Evolutionary conservation across 495 filamentous ascomycete species (phyloP).

Genomic region (Trichoderma erinaceum): DNA sequence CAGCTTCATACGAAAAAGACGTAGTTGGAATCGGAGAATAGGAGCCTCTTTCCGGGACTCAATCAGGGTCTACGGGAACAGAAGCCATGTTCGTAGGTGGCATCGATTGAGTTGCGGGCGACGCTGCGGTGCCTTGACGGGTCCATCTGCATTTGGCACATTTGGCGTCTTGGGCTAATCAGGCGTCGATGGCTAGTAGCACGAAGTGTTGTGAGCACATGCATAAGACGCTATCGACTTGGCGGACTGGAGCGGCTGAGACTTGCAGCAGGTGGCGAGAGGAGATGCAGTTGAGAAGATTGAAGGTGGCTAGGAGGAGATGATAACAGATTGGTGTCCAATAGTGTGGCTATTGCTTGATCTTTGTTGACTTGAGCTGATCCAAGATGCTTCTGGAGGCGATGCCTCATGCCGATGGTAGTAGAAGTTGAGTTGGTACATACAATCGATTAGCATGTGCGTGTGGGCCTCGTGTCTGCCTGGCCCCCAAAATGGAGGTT

Average conservation of each 20-base stretch:
- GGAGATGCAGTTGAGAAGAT: background rate
- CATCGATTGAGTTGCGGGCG: background rate
- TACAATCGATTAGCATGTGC: no score
- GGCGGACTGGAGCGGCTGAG: background rate
- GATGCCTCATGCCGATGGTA: no score
- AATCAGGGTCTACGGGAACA: background rate
- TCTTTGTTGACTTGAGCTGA: no score
- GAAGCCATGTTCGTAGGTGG: constrained; percentile 6
- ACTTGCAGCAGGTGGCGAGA: background rate
- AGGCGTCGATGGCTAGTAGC: background rate
- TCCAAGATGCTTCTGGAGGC: no score
- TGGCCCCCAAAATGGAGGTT: no score
- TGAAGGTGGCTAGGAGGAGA: background rate
- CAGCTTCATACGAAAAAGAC: background rate
- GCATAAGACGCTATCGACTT: constrained; percentile 12
- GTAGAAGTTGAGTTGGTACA: no score
- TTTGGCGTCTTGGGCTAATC: background rate
- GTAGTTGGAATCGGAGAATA: no score
- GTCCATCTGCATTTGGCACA: background rate
- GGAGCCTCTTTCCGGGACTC: no score
- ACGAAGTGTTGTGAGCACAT: constrained; percentile 13
- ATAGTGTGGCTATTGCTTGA: background rate
- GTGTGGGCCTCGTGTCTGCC: no score
- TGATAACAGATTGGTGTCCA: background rate
- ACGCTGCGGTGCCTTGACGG: background rate